A percentile compares a stretch with the other conserved stretches of the same genome.
phyloP scores from a whole-genome alignment of 1,284 basidiomycete genomes.

The Rugosomyces carneus region DNA sequence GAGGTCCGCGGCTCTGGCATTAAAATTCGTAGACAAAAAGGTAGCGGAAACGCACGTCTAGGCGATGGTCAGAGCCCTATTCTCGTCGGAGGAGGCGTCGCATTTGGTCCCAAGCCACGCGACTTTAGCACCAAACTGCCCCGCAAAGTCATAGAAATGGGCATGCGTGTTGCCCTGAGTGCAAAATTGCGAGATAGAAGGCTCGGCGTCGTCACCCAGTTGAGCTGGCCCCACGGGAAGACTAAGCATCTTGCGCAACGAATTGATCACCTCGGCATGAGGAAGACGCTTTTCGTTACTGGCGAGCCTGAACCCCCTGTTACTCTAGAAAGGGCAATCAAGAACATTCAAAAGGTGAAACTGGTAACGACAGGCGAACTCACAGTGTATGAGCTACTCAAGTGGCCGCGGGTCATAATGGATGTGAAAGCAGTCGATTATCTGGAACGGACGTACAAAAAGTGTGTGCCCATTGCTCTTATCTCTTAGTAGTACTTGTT shows the following conservation, averaged over 20 bases:
- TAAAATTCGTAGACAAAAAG: conserved; percentile 92
- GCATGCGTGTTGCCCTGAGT: conserved; percentile 86
- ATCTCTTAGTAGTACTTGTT: conserved; percentile 2
- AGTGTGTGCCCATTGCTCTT: conserved; percentile 23
- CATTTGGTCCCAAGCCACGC: conserved; percentile 85
- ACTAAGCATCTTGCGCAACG: conserved; percentile 55
- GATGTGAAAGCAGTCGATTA: conserved; percentile 67
- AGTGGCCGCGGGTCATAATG: conserved; percentile 67
- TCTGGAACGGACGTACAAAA: conserved; percentile 58
- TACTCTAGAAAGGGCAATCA: conserved; percentile 49
- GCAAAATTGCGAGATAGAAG: conserved; percentile 71
- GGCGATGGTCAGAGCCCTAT: conserved; percentile 88
- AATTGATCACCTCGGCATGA: conserved; percentile 57
- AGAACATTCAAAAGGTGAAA: conserved; percentile 61
- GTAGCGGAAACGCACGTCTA: conserved; percentile 83
- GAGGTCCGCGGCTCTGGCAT: conserved; percentile 86
- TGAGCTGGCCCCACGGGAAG: conserved; percentile 68
- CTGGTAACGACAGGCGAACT: conserved; percentile 59
- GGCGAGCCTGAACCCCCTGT: conserved; percentile 53
- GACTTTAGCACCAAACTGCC: conserved; percentile 90
- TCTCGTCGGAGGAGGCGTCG: conserved; percentile 87
- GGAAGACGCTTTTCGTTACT: conserved; percentile 67
- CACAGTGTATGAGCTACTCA: conserved; percentile 72
- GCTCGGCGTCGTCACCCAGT: conserved; percentile 68
- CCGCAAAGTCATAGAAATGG: conserved; percentile 87